phyloP scores from a whole-genome alignment of 495 filamentous ascomycete genomes.

The Hyaloscypha finlandica region DNA sequence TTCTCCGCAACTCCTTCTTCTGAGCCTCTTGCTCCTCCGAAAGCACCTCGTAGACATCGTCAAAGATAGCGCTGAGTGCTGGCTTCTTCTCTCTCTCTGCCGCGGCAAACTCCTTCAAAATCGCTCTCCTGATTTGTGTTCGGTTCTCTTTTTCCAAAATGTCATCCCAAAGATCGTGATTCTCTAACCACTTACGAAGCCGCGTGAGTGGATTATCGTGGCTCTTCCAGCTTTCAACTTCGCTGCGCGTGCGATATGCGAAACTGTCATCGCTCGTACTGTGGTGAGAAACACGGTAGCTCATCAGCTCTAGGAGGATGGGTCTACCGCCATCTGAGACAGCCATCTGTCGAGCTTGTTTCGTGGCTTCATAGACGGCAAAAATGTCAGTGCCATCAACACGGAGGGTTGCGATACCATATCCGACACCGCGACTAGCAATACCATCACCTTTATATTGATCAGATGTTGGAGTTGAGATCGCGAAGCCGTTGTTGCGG shows the following conservation, averaged over 20 bases:
- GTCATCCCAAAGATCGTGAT: constrained; percentile 76
- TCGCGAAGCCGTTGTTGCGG: constrained; percentile 94
- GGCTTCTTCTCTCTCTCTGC: constrained; percentile 82
- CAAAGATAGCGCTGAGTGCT: constrained; percentile 69
- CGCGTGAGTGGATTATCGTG: constrained; percentile 89
- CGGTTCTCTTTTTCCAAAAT: constrained; percentile 71
- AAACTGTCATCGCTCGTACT: constrained; percentile 94
- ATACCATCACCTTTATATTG: constrained; percentile 96
- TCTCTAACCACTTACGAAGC: constrained; percentile 86
- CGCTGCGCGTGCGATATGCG: constrained; percentile 85
- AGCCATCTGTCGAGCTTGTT: constrained; percentile 70
- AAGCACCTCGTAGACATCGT: constrained; percentile 71
- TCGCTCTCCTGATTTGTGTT: constrained; percentile 62
- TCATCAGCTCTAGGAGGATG: constrained; percentile 91
- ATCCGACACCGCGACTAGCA: constrained; percentile 84
- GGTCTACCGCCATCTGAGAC: constrained; percentile 61
- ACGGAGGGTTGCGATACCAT: constrained; percentile 92
- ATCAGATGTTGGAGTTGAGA: constrained; percentile 87
- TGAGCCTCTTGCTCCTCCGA: constrained; percentile 78
- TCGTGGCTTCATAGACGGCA: constrained; percentile 81
- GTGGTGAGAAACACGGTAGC: constrained; percentile 91
- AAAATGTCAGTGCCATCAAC: constrained; percentile 96
- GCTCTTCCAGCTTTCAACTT: constrained; percentile 95
- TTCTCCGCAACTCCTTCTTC: constrained; percentile 69
- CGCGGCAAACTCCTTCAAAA: constrained; percentile 77